These are phyloP conservation scores for Scorias spongiosa DNA, from an alignment of 2,329 filamentous ascomycete genomes.

Conservation along the genomic window DNA sequence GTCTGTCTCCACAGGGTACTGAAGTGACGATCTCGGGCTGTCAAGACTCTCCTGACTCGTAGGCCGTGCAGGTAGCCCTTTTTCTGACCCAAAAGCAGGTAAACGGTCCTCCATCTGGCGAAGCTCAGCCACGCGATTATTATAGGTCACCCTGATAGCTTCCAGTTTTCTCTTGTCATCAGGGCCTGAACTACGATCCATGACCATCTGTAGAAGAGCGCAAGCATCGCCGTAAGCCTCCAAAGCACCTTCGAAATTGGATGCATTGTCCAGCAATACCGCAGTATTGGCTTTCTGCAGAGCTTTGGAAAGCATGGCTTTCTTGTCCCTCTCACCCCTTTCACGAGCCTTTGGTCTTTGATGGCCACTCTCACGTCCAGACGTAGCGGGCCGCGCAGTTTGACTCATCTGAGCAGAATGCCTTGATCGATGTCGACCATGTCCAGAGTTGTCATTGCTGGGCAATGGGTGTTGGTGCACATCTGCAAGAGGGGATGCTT, in stretches of 20 bases:
- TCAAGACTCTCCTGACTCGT: constrained; percentile 42
- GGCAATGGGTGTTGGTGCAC: background rate
- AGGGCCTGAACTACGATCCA: constrained; percentile 66
- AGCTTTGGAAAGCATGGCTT: constrained; percentile 91
- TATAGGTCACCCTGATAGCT: constrained; percentile 83
- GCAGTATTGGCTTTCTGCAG: constrained; percentile 92
- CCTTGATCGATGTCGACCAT: background rate
- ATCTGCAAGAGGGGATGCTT: constrained; percentile 8
- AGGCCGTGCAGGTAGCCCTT: constrained; percentile 59
- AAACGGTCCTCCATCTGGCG: constrained; percentile 45
- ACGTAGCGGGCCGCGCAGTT: background rate
- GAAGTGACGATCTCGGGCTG: constrained; percentile 18
- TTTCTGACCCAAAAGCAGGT: constrained; percentile 33
- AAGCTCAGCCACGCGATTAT: constrained; percentile 74
- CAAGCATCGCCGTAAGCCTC: constrained; percentile 87
- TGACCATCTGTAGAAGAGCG: constrained; percentile 70
- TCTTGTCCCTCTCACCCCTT: constrained; percentile 44
- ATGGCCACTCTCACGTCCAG: constrained; percentile 1
- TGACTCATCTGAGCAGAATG: background rate
- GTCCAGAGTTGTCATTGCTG: background rate
- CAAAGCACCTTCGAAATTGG: constrained; percentile 83
- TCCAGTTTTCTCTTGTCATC: constrained; percentile 85
- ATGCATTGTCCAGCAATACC: constrained; percentile 87
- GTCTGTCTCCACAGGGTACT: constrained; percentile 21
- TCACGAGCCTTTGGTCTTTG: constrained; percentile 21